Conservation (phyloP, 495 filamentous ascomycete genomes). For the Aspergillus bertholletiae region DNA sequence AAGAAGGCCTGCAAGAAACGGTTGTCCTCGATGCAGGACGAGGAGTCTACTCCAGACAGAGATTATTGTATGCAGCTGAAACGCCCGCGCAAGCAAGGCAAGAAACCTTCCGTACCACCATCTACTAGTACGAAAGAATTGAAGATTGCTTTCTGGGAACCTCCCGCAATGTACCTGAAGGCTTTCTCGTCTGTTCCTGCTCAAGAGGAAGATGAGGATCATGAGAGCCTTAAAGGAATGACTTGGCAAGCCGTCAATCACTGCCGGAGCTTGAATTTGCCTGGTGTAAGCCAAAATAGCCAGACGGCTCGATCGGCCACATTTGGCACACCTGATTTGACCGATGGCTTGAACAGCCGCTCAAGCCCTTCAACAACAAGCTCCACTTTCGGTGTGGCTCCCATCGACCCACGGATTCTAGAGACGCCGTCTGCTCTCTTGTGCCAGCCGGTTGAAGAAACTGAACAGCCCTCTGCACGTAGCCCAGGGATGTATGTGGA, state of each 20-base stretch:
- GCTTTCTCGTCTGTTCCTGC: background rate
- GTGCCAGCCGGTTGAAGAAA: too few species aligned
- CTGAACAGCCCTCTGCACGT: background rate
- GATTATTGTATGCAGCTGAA: background rate
- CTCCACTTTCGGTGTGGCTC: background rate
- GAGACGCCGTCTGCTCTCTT: background rate
- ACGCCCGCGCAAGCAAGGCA: background rate
- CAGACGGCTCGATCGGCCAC: background rate
- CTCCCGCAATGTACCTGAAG: background rate
- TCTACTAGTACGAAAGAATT: background rate
- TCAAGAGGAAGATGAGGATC: background rate
- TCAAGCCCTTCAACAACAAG: background rate
- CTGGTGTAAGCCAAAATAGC: background rate
- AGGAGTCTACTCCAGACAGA: background rate
- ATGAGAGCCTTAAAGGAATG: background rate
- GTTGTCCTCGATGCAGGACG: background rate
- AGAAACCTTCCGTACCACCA: background rate
- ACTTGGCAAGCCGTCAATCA: background rate
- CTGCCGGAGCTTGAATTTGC: background rate
- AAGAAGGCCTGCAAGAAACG: background rate
- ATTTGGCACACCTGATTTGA: background rate
- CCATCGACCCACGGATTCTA: background rate
- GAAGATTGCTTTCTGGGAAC: slow-evolving; percentile 1
- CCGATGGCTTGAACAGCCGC: background rate
- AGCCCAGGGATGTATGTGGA: background rate